phyloP scores from a whole-genome alignment of 257 asterid genomes.

The Ehretia macrophylla region DNA sequence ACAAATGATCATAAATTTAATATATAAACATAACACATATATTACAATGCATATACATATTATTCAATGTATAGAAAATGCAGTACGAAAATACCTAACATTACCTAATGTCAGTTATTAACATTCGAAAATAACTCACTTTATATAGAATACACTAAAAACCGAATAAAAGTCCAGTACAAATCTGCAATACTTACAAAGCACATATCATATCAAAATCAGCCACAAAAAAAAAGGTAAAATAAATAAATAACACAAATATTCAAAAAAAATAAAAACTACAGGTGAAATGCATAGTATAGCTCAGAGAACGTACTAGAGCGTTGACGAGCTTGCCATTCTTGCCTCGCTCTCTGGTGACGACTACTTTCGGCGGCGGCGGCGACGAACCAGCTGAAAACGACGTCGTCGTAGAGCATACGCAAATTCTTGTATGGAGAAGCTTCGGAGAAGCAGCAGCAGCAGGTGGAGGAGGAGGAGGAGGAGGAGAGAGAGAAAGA shows the following conservation, averaged over 20 bases:
- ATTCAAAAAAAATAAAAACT: background rate
- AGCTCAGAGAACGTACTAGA: constrained; percentile 40
- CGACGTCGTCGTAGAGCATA: constrained; percentile 21
- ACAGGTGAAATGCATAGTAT: background rate
- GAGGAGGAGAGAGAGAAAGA: constrained; percentile 24
- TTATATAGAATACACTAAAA: no score
- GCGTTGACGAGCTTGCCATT: constrained; percentile 62
- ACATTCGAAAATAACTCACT: no score
- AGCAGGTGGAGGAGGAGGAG: constrained; percentile 18
- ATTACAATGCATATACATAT: no score
- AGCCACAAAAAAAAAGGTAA: background rate
- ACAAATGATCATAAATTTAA: background rate
- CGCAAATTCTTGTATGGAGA: constrained; percentile 5
- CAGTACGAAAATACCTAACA: no score
- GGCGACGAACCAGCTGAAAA: constrained; percentile 18
- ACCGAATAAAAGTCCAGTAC: no score
- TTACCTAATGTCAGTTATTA: no score
- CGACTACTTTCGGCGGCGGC: constrained; percentile 53
- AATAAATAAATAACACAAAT: background rate
- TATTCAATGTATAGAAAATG: no score
- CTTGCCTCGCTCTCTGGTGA: constrained; percentile 83
- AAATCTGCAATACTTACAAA: background rate
- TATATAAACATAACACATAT: background rate
- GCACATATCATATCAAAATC: background rate
- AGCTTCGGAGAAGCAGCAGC: constrained; percentile 17